Evolutionary conservation across 169 alveolate species (phyloP).

Genomic region (Eimeria maxima): DNA sequence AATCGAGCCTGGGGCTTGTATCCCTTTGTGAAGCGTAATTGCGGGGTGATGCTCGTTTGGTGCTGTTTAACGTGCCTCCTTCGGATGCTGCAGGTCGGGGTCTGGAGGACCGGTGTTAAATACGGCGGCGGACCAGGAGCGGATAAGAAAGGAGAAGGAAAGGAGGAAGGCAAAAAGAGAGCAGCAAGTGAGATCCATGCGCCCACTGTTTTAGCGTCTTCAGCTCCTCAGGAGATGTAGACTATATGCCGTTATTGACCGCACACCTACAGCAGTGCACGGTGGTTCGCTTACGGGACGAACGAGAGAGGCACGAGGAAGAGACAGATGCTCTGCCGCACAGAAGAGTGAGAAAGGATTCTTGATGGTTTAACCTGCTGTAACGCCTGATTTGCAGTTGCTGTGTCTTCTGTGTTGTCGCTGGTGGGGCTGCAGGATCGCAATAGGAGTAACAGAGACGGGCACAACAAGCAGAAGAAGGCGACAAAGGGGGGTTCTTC

Average conservation of each 20-base stretch:
- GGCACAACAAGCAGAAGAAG: constrained; percentile 22
- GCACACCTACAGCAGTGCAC: background rate
- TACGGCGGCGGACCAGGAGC: constrained; percentile 43
- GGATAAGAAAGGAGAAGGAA: constrained; percentile 40
- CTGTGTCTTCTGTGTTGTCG: background rate
- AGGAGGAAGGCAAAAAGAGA: constrained; percentile 27
- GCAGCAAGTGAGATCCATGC: background rate
- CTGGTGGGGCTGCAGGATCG: constrained; percentile 35
- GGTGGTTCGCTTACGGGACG: background rate
- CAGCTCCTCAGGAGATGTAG: background rate
- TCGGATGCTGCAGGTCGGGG: constrained; percentile 34
- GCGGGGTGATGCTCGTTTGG: background rate
- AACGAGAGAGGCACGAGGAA: too few species aligned
- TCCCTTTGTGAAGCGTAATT: background rate
- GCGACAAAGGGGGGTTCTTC: constrained; percentile 9
- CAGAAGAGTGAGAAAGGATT: too few species aligned
- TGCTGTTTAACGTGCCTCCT: background rate
- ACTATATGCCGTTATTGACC: background rate
- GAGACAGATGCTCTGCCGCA: too few species aligned
- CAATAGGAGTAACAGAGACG: constrained; percentile 29
- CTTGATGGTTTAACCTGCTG: too few species aligned
- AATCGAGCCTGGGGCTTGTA: background rate
- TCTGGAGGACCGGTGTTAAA: background rate
- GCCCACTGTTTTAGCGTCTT: too few species aligned
- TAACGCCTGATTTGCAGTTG: background rate